These are phyloP conservation scores for Globisporangium mamillatum DNA, from an alignment of 352 stramenopile genomes.

Conservation along the genomic window DNA sequence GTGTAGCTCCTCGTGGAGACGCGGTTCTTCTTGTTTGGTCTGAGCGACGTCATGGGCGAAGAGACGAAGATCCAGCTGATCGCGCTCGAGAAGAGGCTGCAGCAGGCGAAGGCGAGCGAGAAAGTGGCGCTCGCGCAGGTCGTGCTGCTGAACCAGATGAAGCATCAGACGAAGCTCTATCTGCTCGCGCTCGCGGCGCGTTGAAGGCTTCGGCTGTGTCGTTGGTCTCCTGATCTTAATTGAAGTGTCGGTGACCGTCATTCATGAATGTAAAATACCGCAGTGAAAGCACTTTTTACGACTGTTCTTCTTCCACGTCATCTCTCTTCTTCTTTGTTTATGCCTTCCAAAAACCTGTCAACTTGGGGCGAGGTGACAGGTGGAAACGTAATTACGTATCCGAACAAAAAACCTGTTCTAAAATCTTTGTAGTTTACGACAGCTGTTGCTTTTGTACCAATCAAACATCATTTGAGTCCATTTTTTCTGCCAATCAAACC, in stretches of 20 bases:
- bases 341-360: background rate
- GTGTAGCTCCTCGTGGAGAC: conserved; percentile 67
- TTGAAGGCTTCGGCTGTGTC: background rate
- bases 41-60: conserved; percentile 51
- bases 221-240: background rate
- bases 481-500: background rate
- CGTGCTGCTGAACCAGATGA: conserved; percentile 66
- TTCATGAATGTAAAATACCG: background rate
- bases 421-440: background rate
- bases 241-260: background rate
- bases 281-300: conserved; percentile 3
- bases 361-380: background rate
- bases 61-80: conserved; percentile 52
- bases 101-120: conserved; percentile 34
- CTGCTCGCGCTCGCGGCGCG: conserved; percentile 39
- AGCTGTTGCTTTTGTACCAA: background rate
- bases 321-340: background rate
- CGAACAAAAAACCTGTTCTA: background rate
- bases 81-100: conserved; percentile 45
- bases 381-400: background rate
- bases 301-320: background rate
- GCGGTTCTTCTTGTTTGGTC: conserved; percentile 61
- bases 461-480: background rate
- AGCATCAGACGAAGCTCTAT: conserved; percentile 82
- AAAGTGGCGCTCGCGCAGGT: conserved; percentile 36